Percentiles rank a stretch among this genome's conserved stretches.
Conservation (phyloP, 805 yeast species). For the Saitoella complicata region DNA sequence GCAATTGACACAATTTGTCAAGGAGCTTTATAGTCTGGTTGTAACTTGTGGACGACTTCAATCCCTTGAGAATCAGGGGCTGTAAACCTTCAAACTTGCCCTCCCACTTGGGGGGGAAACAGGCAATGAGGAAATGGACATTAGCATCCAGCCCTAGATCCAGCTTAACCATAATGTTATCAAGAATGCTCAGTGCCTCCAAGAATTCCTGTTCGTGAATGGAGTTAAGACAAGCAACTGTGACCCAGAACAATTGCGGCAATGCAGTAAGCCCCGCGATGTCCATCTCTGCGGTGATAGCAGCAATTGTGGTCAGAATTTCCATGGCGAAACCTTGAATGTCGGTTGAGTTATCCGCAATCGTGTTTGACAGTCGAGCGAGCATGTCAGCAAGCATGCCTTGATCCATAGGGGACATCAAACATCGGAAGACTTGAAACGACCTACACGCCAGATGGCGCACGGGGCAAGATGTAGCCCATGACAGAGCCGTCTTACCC, state of each 20-base stretch:
- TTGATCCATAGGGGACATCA: conserved; percentile 68
- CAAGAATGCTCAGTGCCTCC: conserved; percentile 67
- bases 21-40: conserved; percentile 60
- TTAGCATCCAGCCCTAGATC: conserved; percentile 76
- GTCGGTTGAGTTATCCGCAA: conserved; percentile 74
- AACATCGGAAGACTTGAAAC: conserved; percentile 76
- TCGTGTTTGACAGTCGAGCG: conserved; percentile 80
- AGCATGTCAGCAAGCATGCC: conserved; percentile 85
- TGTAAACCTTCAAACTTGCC: conserved; percentile 85
- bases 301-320: conserved; percentile 87
- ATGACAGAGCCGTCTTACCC: conserved; percentile 65
- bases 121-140: conserved; percentile 61
- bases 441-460: conserved; percentile 94
- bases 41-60: conserved; percentile 65
- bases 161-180: conserved; percentile 71
- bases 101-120: conserved; percentile 93
- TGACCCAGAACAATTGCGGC: conserved; percentile 91
- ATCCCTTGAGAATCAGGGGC: conserved; percentile 59
- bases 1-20: conserved; percentile 49
- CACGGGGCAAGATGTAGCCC: conserved; percentile 98
- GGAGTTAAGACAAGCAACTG: conserved; percentile 79
- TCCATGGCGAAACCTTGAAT: conserved; percentile 97
- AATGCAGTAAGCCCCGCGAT: conserved; percentile 64
- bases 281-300: conserved; percentile 72
- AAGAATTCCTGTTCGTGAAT: conserved; percentile 86